Conservation (phyloP, 495 filamentous ascomycete genomes). For the Aspergillus ostianus region DNA sequence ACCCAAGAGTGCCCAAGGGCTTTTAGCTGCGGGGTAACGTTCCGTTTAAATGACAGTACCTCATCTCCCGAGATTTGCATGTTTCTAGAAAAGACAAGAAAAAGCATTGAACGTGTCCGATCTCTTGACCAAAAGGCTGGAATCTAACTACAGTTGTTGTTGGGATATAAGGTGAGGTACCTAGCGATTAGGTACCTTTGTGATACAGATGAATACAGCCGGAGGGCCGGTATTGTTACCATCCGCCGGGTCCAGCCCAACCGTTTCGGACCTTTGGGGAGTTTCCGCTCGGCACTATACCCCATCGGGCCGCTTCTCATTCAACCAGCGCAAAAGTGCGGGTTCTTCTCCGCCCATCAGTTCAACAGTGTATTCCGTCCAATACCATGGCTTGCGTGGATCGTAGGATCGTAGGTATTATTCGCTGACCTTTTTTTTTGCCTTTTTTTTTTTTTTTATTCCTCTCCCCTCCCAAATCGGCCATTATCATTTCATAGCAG, state of each 20-base stretch:
- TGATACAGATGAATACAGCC: background rate
- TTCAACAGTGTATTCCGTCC: constrained; percentile 15
- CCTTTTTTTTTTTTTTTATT: constrained; percentile 18
- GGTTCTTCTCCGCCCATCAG: constrained; percentile 20
- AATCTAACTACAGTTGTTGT: too few species aligned
- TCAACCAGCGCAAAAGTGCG: constrained; percentile 30
- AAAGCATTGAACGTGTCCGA: too few species aligned
- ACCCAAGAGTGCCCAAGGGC: too few species aligned
- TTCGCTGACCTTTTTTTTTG: constrained; percentile 23
- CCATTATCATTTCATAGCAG: background rate
- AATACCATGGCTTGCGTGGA: background rate
- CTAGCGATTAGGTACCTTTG: too few species aligned
- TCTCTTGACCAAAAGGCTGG: too few species aligned
- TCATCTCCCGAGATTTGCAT: too few species aligned
- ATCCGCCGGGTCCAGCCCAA: constrained; percentile 30
- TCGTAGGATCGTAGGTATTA: background rate
- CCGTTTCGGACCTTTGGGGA: constrained; percentile 38
- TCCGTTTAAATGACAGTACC: too few species aligned
- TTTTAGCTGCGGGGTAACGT: too few species aligned
- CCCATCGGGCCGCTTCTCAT: constrained; percentile 25
- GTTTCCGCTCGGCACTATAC: constrained; percentile 24
- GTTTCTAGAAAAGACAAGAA: too few species aligned
- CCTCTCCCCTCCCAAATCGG: background rate
- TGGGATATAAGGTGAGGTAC: too few species aligned
- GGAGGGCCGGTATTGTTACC: constrained; percentile 20